These are phyloP conservation scores for Rubus parviflorus DNA, from an alignment of 306 rosid genomes.

Conservation along the genomic window DNA sequence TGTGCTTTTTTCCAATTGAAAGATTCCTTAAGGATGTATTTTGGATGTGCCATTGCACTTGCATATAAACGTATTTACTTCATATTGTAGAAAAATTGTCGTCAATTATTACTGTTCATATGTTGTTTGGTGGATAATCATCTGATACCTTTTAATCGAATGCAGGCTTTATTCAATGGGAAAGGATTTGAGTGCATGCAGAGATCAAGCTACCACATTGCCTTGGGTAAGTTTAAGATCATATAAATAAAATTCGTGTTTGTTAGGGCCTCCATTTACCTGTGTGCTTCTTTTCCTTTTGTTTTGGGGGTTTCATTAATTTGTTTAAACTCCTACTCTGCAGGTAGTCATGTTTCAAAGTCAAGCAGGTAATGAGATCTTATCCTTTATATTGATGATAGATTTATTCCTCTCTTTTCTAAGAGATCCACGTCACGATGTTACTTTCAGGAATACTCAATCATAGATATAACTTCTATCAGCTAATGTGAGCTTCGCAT, in stretches of 20 bases:
- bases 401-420: background rate
- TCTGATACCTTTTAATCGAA: background rate
- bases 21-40: background rate
- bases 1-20: background rate
- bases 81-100: background rate
- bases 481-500: background rate
- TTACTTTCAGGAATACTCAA: background rate
- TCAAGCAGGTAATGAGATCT: slow-evolving; percentile 34
- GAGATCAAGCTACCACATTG: slow-evolving; percentile 29
- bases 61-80: background rate
- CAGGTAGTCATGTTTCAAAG: slow-evolving; percentile 31
- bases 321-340: background rate
- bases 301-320: background rate
- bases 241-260: background rate
- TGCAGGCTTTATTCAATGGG: slow-evolving; percentile 26
- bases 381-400: background rate
- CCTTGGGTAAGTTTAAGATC: slow-evolving; percentile 13
- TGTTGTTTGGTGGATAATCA: background rate
- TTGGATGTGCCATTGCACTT: background rate
- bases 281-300: slow-evolving; percentile 5
- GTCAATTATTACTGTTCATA: background rate
- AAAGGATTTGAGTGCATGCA: slow-evolving; percentile 24
- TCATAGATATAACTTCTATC: background rate
- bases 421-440: background rate
- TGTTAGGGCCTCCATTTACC: background rate